These are phyloP conservation scores for Sugiyamaella marilandica DNA, from an alignment of 805 yeast genomes.

Conservation along the genomic window DNA sequence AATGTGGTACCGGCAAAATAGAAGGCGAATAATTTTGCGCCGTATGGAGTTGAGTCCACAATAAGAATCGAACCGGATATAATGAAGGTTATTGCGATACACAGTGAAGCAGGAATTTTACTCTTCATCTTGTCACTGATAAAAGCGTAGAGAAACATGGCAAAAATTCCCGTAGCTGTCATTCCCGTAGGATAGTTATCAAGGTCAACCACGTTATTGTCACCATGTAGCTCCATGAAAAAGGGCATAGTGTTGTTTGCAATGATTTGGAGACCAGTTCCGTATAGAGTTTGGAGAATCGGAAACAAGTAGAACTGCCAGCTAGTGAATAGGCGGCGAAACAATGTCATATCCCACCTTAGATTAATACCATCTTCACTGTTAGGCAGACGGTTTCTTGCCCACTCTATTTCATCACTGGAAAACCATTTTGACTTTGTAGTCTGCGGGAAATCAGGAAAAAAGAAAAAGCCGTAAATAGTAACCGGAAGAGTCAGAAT, in stretches of 20 bases:
- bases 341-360: background rate
- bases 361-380: background rate
- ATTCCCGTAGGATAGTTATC: background rate
- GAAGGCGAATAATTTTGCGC: background rate
- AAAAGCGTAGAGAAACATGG: background rate
- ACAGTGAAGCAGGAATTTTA: background rate
- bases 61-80: background rate
- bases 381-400: background rate
- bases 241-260: background rate
- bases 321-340: background rate
- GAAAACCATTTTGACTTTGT: conserved; percentile 49
- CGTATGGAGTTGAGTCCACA: background rate
- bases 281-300: background rate
- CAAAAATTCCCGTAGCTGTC: conserved; percentile 1
- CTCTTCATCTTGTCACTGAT: background rate
- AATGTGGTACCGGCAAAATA: background rate
- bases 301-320: conserved; percentile 1
- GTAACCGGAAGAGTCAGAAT: conserved; percentile 55
- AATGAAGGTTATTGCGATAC: background rate
- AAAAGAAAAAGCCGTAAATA: conserved; percentile 46
- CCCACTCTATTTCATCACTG: conserved; percentile 45
- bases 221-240: background rate
- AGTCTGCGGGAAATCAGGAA: conserved; percentile 64
- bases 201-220: background rate
- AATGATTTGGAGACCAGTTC: background rate